Evolutionary conservation across 148 eudicot species (phyloP), one percentile per base, ranked within the genome.

Genomic region (Camellia sinensis): DNA sequence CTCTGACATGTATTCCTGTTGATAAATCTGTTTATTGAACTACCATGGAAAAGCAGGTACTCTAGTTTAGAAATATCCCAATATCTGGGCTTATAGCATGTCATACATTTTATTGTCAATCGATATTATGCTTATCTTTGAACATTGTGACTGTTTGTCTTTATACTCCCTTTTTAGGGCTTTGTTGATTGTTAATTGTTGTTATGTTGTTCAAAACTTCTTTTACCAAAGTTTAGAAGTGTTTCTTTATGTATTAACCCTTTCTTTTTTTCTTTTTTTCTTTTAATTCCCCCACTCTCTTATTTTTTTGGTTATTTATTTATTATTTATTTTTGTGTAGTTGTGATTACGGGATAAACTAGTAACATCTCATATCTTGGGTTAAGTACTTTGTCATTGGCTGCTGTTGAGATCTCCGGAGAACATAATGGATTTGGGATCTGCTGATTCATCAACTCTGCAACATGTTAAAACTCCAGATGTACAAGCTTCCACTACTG

Each of bases 351-450:
- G 3, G 53, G 61, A 72, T 59, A 22, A 75, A 67, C 11, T 62
- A n/a, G 84, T 19, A 71, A 40, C 71, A 61, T 62, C 53, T 37
- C 44, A 40, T 13, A 50, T 77, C 59, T 59, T 52, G 40, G 14
- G 17, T 68, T 71, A 18, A 57, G 50, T 22, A 60, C 71, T 71
- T 59, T 44, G 21, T 57, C 43, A 46, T 67, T 84, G 61, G 73
- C 50, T 19, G 21, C 70, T 76, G 53, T 75, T 52, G 70, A 87
- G 83, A 67, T 53, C 40, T 80, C 67, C 80, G 72, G 59, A 78
- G 56, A 37, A 60, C 63, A 80, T 43, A 73, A 92, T 89, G 94
- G 92, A 92, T 80, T 74, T 75, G 68, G 90, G 60, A 65, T 85
- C 97, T 77, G 71, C 78, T 79, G 90, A 87, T 52, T 79, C 88